Conservation (phyloP, 768 basidiomycete genomes). For the Leccinum subtestaceum region DNA sequence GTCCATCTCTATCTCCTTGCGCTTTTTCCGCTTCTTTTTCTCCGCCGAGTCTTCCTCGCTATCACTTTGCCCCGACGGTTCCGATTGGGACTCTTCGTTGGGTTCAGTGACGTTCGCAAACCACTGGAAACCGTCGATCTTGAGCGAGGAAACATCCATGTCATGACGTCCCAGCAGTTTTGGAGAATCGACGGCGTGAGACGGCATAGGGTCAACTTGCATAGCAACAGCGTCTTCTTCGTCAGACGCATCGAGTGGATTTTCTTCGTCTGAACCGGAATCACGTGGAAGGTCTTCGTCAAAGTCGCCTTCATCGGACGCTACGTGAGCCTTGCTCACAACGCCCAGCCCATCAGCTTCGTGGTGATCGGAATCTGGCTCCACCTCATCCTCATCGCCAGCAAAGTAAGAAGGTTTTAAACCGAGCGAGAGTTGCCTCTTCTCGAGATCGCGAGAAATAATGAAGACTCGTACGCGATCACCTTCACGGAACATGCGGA, state of each 20-base stretch:
- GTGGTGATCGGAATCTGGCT: constrained; percentile 28
- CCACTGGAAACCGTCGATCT: constrained; percentile 74
- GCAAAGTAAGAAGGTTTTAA: constrained; percentile 87
- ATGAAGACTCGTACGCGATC: constrained; percentile 83
- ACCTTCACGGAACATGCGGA: constrained; percentile 81
- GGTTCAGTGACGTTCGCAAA: constrained; percentile 38
- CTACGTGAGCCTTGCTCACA: constrained; percentile 25
- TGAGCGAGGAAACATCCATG: constrained; percentile 37
- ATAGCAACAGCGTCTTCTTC: constrained; percentile 20
- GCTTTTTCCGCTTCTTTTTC: constrained; percentile 66
- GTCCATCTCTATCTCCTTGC: constrained; percentile 73
- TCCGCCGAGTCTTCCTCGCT: constrained; percentile 18
- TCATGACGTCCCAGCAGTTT: background rate
- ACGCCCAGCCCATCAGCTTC: constrained; percentile 31
- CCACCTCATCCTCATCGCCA: constrained; percentile 50
- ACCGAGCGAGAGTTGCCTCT: constrained; percentile 75
- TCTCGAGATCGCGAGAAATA: constrained; percentile 67
- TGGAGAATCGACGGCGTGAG: background rate
- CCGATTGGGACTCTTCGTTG: constrained; percentile 40
- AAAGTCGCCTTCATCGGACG: constrained; percentile 22
- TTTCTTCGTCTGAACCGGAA: constrained; percentile 22
- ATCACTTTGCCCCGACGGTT: constrained; percentile 44
- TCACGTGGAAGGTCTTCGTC: constrained; percentile 7
- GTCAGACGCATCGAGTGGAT: constrained; percentile 9
- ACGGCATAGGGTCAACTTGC: constrained; percentile 12